Evolutionary conservation across 306 rosid genomes (phyloP), one percentile per base, ranked within the genome.

Genomic region (Trifolium repens): DNA sequence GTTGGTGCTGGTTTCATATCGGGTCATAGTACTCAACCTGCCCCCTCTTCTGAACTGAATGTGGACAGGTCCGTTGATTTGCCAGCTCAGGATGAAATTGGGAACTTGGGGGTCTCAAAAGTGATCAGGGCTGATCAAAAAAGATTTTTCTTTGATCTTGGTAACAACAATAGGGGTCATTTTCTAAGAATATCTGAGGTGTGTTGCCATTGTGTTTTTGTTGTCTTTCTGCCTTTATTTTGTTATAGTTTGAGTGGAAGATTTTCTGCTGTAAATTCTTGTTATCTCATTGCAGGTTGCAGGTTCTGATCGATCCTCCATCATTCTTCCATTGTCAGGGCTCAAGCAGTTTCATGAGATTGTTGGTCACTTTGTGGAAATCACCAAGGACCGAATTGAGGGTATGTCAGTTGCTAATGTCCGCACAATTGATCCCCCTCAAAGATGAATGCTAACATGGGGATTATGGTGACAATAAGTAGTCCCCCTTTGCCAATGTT

Each of bases 1-100:
- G 99, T 96, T 78, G 99, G 99, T 4, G 98, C 98, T 75, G 99
- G 99, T 78, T 96, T 96, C 89, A 96, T 96, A 78, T 88, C 99
- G 61, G 97, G 99, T 61, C 97, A 91, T 70, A 86, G 93, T 79
- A 91, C 81, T 87, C 97, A 96, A 79, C 87, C 96, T 70, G 85
- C 89, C 30, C 79, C 96, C 30, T 84, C 90, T 78, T 85, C 99
- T 70, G 99, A 96, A 79, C 83, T 90, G 88, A 94, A 88, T 75
- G 92, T 81, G 60, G 97, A 96, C 55, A 88, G 97, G 62, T 85
- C 96, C 61, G 96, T 90, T 27, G 98, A 92, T 58, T 86, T 90
- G 83, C 92, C 93, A 6, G 89, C 90, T 39, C 98, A 90, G 63
- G 99, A 96, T 39, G 99, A 96, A 75, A 81, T 90, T 71, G 91